phyloP scores from a whole-genome alignment of 768 basidiomycete species.

The Artomyces pyxidatus region DNA sequence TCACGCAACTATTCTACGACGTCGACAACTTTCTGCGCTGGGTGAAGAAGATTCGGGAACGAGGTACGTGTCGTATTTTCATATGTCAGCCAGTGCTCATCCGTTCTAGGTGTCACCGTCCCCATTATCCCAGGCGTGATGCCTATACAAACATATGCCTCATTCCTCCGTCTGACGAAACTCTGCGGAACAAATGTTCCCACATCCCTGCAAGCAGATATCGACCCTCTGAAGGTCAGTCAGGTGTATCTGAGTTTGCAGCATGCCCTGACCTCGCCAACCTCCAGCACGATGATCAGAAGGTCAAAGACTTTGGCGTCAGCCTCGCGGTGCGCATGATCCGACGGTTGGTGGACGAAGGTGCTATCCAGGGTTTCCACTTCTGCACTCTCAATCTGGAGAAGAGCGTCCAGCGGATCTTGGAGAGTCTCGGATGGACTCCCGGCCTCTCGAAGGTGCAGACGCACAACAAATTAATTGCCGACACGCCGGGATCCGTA shows the following conservation, averaged over 20 bases:
- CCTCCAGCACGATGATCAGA: constrained; percentile 82
- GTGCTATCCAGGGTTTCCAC: constrained; percentile 69
- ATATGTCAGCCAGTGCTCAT: constrained; percentile 7
- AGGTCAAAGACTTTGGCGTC: constrained; percentile 94
- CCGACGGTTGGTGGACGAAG: constrained; percentile 42
- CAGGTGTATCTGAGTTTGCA: not conserved
- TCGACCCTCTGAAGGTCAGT: constrained; percentile 72
- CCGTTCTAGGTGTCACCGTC: constrained; percentile 65
- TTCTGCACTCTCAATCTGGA: constrained; percentile 97
- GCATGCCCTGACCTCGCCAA: not conserved
- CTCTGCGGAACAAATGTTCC: constrained; percentile 81
- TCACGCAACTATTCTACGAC: constrained; percentile 97
- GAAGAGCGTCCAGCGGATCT: constrained; percentile 81
- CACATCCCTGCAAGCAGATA: constrained; percentile 46
- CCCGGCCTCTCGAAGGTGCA: constrained; percentile 26
- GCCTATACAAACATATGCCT: constrained; percentile 95
- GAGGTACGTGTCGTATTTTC: constrained; percentile 37
- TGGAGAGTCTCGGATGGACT: constrained; percentile 76
- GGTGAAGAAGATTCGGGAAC: constrained; percentile 61
- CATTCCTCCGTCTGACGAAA: constrained; percentile 86
- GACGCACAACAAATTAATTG: constrained; percentile 58
- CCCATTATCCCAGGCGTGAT: constrained; percentile 95
- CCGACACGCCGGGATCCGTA: constrained; percentile 23
- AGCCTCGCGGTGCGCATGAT: constrained; percentile 79
- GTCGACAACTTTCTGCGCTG: constrained; percentile 79